Percentiles rank a stretch among this genome's conserved stretches.
phyloP scores from a whole-genome alignment of 495 filamentous ascomycete genomes.

The Penicillium canariense region DNA sequence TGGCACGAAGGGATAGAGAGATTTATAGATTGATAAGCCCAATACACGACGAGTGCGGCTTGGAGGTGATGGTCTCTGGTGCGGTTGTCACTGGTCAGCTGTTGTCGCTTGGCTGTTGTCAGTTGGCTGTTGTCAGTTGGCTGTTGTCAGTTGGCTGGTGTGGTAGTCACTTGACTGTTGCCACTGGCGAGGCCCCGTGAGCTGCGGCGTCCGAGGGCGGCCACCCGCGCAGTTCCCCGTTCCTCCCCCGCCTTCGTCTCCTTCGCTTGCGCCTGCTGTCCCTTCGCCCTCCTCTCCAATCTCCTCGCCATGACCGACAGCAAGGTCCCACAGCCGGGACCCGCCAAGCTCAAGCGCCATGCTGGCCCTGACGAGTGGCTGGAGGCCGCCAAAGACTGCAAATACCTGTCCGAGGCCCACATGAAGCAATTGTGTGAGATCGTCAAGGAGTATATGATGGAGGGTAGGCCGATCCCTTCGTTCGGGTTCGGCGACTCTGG shows the following conservation, averaged over 20 bases:
- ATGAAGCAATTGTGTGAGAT: constrained; percentile 99
- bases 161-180: no score
- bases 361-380: constrained; percentile 96
- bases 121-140: no score
- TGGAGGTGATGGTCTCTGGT: no score
- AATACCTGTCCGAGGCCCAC: constrained; percentile 88
- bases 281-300: constrained; percentile 10
- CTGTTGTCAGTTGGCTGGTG: neutral
- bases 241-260: constrained; percentile 4
- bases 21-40: no score
- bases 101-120: no score
- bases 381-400: constrained; percentile 90
- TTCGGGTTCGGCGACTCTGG: neutral
- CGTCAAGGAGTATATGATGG: constrained; percentile 97
- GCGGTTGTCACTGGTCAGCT: no score
- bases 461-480: constrained; percentile 57
- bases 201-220: constrained; percentile 15
- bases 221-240: constrained; percentile 15
- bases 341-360: constrained; percentile 75
- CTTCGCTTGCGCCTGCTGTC: no score
- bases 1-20: no score
- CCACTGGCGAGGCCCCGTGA: neutral
- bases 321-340: constrained; percentile 82
- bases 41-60: no score
- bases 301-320: constrained; percentile 43